Base-by-base conservation (phyloP, 2,329 filamentous ascomycete species). In the Sporothrix dimorphospora region DNA sequence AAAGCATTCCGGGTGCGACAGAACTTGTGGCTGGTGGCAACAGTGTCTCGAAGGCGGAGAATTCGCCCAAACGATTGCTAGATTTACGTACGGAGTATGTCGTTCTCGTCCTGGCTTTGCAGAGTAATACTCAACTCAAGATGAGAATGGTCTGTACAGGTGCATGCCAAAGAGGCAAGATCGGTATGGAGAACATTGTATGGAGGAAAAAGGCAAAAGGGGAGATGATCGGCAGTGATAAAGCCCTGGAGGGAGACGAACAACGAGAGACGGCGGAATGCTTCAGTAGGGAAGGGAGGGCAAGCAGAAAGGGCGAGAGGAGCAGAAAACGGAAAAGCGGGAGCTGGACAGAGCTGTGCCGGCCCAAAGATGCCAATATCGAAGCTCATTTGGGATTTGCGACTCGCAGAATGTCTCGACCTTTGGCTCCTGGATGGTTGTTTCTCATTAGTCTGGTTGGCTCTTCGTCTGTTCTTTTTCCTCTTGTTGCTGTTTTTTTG, bases 251-350 rank as follows among this genome's bases (percentile, higher is more conserved):
- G 34, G 34, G 38, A 55, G 34, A 45, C 51, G 47, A 42, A 34
- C 51, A n/a, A 42, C 34, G 63, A 67, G 24, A 16, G 63, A 47
- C 40, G 16, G 63, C 45, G 42, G 63, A 67, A 67, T 67, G 63
- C 42, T 68, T 34, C 47, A 12, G 67, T 57, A 40, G 40, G 3
- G 53, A 69, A n/a, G 66, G 14, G 51, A 59, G 55, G 55, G n/a
- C 11, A 45, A 65, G 59, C n/a, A 3, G 11, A 21, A 27, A 42
- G 59, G 14, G 9, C 40, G 34, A 11, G 21, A n/a, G n/a, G 38
- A 65, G 38, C 38, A 65, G 21, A 19, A 21, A 27, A 45, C 14
- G 14, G 27, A 24, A 38, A 14, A 24, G 5, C 8, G 27, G 40
- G 34, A 38, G 21, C 16, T 40, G 19, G 30, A 42, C 30, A 24